Evolutionary conservation across 106 monocot species (phyloP).

Genomic region (Dendrobium huoshanense): DNA sequence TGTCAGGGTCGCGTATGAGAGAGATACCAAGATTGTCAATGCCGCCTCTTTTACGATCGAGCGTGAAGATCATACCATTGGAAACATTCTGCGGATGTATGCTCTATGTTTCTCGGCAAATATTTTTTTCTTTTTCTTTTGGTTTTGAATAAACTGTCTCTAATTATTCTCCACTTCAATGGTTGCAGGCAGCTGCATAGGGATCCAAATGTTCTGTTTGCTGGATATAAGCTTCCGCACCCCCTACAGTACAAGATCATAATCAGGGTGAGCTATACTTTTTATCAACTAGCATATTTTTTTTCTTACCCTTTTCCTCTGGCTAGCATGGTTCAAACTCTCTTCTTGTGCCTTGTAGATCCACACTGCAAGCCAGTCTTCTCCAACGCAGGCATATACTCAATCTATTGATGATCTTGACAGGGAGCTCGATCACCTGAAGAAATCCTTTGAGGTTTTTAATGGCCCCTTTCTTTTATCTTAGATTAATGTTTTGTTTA

Average conservation of each 20-base stretch:
- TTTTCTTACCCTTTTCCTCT: no score
- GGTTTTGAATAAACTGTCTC: neutral
- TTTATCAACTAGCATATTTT: no score
- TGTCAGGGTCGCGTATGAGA: slow-evolving; percentile 78
- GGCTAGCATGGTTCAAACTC: neutral
- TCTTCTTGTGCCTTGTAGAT: slow-evolving; percentile 31
- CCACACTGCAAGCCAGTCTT: slow-evolving; percentile 85
- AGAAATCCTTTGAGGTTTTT: slow-evolving; percentile 66
- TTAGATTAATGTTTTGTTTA: neutral
- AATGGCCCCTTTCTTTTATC: neutral
- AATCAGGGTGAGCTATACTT: slow-evolving; percentile 45
- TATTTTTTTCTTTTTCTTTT: neutral
- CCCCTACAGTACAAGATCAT: slow-evolving; percentile 95
- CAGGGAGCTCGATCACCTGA: slow-evolving; percentile 74
- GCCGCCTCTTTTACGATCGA: slow-evolving; percentile 95
- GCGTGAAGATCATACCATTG: slow-evolving; percentile 93
- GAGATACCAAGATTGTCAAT: slow-evolving; percentile 97
- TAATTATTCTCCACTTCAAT: neutral
- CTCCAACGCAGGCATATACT: slow-evolving; percentile 86
- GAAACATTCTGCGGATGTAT: slow-evolving; percentile 93
- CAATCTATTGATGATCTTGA: slow-evolving; percentile 89
- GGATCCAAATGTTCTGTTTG: slow-evolving; percentile 90
- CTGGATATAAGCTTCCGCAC: slow-evolving; percentile 97
- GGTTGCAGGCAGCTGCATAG: slow-evolving; percentile 84
- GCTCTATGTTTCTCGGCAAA: neutral